These are phyloP conservation scores for Pseudogymnoascus sp. DNA, from an alignment of 2,329 filamentous ascomycete species.

Conservation along the genomic window DNA sequence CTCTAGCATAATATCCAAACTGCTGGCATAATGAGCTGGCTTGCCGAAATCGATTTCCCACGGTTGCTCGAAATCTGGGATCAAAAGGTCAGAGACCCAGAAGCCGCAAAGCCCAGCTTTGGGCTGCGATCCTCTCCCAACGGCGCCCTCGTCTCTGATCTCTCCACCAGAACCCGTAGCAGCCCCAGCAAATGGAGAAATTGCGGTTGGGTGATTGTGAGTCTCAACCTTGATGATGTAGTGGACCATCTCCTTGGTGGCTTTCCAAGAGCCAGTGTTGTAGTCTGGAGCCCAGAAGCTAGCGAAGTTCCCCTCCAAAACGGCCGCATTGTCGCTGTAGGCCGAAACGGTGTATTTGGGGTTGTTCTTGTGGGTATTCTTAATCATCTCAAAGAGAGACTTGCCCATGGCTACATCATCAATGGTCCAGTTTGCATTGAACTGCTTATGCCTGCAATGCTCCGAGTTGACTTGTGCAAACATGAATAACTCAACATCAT, in stretches of 20 bases:
- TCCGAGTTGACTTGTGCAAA: slow-evolving; percentile 99
- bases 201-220: slow-evolving; percentile 94
- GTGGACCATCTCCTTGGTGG: slow-evolving; percentile 78
- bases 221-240: slow-evolving; percentile 94
- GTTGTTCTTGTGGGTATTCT: slow-evolving; percentile 79
- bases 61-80: slow-evolving; percentile 71
- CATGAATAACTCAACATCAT: slow-evolving; percentile 97
- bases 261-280: slow-evolving; percentile 76
- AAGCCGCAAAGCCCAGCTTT: slow-evolving; percentile 90
- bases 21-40: slow-evolving; percentile 85
- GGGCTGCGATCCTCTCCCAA: slow-evolving; percentile 83
- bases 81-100: slow-evolving; percentile 88
- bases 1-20: slow-evolving; percentile 94
- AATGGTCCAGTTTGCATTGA: slow-evolving; percentile 95
- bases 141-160: slow-evolving; percentile 89
- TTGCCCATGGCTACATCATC: slow-evolving; percentile 72
- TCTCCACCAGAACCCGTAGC: slow-evolving; percentile 94
- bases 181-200: slow-evolving; percentile 85
- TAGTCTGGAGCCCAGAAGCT: slow-evolving; percentile 84
- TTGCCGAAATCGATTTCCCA: slow-evolving; percentile 92
- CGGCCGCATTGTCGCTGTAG: slow-evolving; percentile 97
- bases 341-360: slow-evolving; percentile 83
- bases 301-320: slow-evolving; percentile 63
- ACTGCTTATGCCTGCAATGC: slow-evolving; percentile 74
- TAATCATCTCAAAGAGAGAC: slow-evolving; percentile 91